Percentiles rank a stretch among this genome's conserved stretches.
These are phyloP conservation scores for Arachis monticola DNA, from an alignment of 331 rosid species.

Conservation along the genomic window DNA sequence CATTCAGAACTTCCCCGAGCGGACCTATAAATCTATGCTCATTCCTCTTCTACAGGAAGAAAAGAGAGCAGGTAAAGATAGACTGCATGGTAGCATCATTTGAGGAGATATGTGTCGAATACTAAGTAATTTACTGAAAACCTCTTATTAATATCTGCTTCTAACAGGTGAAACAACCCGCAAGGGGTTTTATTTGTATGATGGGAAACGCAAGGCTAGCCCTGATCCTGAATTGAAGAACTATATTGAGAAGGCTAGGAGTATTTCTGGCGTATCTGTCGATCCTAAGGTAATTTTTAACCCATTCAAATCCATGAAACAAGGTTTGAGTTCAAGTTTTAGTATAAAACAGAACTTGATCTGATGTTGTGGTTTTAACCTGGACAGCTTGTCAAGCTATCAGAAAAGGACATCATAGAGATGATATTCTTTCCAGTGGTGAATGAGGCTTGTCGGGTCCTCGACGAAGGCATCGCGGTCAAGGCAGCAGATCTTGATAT, in stretches of 20 bases:
- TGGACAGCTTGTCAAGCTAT: constrained; percentile 71
- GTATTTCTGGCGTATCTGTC: constrained; percentile 62
- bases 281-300: constrained; percentile 73
- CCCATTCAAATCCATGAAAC: constrained; percentile 26
- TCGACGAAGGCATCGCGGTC: constrained; percentile 89
- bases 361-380: constrained; percentile 33
- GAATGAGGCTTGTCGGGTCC: constrained; percentile 95
- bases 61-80: constrained; percentile 72
- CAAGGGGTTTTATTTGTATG: constrained; percentile 88
- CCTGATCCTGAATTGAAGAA: constrained; percentile 85
- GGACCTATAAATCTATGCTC: constrained; percentile 82
- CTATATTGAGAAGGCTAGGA: constrained; percentile 83
- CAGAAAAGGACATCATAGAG: constrained; percentile 85
- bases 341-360: constrained; percentile 16
- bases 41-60: constrained; percentile 88
- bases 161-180: constrained; percentile 73
- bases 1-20: constrained; percentile 70
- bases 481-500: constrained; percentile 93
- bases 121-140: constrained; percentile 12
- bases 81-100: constrained; percentile 31
- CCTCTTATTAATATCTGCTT: constrained; percentile 16
- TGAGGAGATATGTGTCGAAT: not conserved
- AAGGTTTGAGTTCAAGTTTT: constrained; percentile 1
- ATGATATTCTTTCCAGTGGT: constrained; percentile 95
- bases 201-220: constrained; percentile 69